phyloP scores from a whole-genome alignment of 83 land plant species.

The Diphasiastrum complanatum region DNA sequence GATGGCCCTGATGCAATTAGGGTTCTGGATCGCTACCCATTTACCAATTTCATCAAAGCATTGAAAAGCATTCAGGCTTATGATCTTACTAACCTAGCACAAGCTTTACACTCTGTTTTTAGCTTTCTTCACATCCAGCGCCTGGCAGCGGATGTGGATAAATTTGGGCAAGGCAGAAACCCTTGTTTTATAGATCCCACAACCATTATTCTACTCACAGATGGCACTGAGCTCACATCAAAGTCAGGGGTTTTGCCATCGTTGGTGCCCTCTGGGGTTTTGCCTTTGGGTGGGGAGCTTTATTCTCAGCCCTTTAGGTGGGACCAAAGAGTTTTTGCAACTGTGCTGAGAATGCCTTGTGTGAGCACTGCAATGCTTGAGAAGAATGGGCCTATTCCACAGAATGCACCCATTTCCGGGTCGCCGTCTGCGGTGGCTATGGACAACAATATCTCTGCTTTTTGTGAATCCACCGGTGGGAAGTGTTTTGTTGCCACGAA shows the following conservation, averaged over 20 bases:
- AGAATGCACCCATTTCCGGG: conserved; percentile 31
- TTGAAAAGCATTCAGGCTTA: conserved; percentile 33
- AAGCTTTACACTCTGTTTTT: conserved; percentile 22
- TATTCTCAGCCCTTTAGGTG: conserved; percentile 25
- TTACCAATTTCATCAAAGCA: conserved; percentile 32
- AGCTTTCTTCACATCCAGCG: conserved; percentile 28
- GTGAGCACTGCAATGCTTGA: conserved; percentile 32
- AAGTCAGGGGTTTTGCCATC: conserved; percentile 26
- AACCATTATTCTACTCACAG: conserved; percentile 30
- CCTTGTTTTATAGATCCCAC: conserved; percentile 28
- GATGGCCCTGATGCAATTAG: conserved; percentile 26
- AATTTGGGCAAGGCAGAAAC: conserved; percentile 32
- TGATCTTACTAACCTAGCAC: conserved; percentile 26
- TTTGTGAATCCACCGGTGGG: conserved; percentile 33
- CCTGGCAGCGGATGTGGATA: conserved; percentile 25
- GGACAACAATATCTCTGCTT: conserved; percentile 31
- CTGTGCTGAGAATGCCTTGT: conserved; percentile 33
- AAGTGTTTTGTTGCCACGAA: conserved; percentile 37
- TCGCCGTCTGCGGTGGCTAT: conserved; percentile 27
- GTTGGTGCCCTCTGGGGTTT: conserved; percentile 20
- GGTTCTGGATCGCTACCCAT: conserved; percentile 31
- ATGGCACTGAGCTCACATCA: conserved; percentile 36
- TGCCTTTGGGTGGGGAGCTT: conserved; percentile 24
- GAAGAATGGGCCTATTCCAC: conserved; percentile 36
- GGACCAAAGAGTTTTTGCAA: conserved; percentile 37